Conservation (phyloP, 257 asterid genomes). For the Capsicum pubescens region DNA sequence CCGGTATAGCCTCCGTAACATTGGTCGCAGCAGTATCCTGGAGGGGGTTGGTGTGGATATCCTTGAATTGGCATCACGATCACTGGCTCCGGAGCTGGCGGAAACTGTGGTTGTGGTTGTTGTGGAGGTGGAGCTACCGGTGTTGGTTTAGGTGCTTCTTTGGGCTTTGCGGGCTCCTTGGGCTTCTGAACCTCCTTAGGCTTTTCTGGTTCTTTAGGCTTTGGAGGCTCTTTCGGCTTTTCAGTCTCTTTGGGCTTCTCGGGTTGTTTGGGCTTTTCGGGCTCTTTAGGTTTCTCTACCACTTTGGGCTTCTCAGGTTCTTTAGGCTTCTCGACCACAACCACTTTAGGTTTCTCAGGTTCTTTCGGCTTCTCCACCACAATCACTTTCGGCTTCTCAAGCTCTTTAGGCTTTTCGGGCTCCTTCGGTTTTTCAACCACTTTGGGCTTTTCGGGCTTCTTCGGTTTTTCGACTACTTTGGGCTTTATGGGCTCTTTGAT, state of each 20-base stretch:
- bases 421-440: conserved; percentile 37
- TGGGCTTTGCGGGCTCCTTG: conserved; percentile 4
- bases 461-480: conserved; percentile 25
- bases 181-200: conserved; percentile 39
- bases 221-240: not conserved
- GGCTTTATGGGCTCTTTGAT: conserved; percentile 49
- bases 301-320: conserved; percentile 39
- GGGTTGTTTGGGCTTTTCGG: conserved; percentile 21
- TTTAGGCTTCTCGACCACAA: conserved; percentile 43
- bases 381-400: conserved; percentile 34
- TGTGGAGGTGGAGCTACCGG: conserved; percentile 19
- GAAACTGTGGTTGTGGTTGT: not conserved
- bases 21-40: conserved; percentile 35
- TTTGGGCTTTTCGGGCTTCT: conserved; percentile 26
- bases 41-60: conserved; percentile 44
- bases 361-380: conserved; percentile 27
- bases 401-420: not conserved
- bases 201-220: conserved; percentile 4
- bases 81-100: conserved; percentile 34
- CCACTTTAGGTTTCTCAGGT: conserved; percentile 17
- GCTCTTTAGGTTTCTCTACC: not conserved
- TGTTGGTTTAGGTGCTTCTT: conserved; percentile 23
- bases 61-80: conserved; percentile 45
- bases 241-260: conserved; percentile 30
- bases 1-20: conserved; percentile 34